Evolutionary conservation across 2,329 filamentous ascomycete genomes (phyloP), one percentile per base, ranked within the genome.

Genomic region (Leptographium lundbergii): DNA sequence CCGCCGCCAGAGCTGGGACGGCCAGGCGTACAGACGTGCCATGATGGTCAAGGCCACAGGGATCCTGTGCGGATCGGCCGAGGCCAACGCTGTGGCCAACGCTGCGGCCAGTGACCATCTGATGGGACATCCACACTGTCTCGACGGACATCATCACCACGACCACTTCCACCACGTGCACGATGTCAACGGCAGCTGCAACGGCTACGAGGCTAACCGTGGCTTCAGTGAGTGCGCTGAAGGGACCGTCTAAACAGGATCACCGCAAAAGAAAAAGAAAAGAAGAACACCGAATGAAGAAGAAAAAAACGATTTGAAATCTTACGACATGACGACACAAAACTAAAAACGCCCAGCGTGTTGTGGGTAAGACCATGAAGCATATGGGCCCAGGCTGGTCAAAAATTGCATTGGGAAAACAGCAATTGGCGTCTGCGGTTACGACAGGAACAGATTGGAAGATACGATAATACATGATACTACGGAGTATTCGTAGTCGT

Each of bases 21-120:
- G 72, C 42, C 76, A 84, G 68, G 80, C 81, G 66, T 74, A 74
- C 67, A 81, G 80, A 68, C 79, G 75, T 62, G 70, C 70, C 58
- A 65, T 78, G 69, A 62, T 62, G 61, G 50, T 57, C 50, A 59
- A 61, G 60, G 36, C 62, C 6, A 60, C 55, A 2, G 59, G 58
- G 4, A 54, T 63, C 22, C 17, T 42, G 0, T 19, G 13, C 36
- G 36, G 19, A 6, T 7, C 29, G 17, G 27, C 27, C 17, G 24
- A 54, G 10, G 4, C 25, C 17, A 24, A 48, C 13, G 24, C 11
- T 32, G 6, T 22, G 36, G 42, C 29, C 17, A n/a, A 39, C 1
- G n/a, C n/a, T n/a, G n/a, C n/a, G n/a, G n/a, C n/a, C n/a, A n/a
- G n/a, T n/a, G 50, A 4, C 34, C 48, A 45, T 25, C 9, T n/a